Conservation (phyloP, 2,329 filamentous ascomycete genomes). For the Aspergillus pseudoterreus region DNA sequence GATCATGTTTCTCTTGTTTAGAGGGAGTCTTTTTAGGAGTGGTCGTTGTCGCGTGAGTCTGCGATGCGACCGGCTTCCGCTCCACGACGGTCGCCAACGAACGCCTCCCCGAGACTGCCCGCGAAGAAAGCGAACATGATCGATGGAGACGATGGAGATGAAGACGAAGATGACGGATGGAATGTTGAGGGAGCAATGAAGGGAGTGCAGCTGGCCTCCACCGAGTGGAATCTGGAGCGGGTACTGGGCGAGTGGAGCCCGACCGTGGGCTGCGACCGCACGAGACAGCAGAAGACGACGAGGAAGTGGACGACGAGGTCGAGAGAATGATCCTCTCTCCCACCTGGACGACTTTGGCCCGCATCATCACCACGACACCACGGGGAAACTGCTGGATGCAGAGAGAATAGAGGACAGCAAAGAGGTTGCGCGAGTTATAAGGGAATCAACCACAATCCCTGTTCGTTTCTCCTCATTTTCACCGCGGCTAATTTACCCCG, state of each 20-base stretch:
- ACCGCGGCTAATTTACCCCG: conserved; percentile 1
- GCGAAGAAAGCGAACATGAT: background rate
- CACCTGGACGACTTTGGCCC: conserved; percentile 16
- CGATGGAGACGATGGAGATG: background rate
- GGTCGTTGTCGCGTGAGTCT: background rate
- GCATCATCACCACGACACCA: background rate
- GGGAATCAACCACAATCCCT: conserved; percentile 1
- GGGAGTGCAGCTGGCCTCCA: conserved; percentile 2
- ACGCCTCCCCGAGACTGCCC: background rate
- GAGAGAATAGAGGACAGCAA: background rate
- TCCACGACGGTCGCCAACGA: background rate
- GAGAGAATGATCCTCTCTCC: conserved; percentile 28
- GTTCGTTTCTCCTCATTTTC: conserved; percentile 7
- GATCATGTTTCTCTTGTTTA: background rate
- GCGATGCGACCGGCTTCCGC: background rate
- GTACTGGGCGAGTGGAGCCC: conserved; percentile 8
- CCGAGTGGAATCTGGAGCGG: conserved; percentile 5
- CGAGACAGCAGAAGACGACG: conserved; percentile 6
- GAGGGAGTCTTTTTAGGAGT: background rate
- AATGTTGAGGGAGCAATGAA: background rate
- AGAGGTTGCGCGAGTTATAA: background rate
- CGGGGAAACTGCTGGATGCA: background rate
- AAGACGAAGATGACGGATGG: background rate
- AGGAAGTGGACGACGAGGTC: conserved; percentile 11
- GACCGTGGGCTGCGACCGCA: conserved; percentile 14